Conservation (phyloP, 2,329 filamentous ascomycete genomes). For the Phoma sp. region DNA sequence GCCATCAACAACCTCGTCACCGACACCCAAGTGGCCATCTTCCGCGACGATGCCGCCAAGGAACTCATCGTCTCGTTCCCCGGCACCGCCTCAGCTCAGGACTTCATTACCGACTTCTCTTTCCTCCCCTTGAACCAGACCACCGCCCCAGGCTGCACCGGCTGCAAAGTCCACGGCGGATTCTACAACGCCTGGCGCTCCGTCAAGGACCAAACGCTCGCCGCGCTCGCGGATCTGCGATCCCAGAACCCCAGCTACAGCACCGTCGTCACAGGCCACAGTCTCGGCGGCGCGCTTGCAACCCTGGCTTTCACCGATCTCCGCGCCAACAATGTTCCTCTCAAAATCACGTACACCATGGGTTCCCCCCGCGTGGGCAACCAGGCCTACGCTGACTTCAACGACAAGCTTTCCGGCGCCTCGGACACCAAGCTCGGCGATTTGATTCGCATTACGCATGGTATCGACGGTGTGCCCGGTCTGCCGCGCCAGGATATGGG, state of each 20-base stretch:
- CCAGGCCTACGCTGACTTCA: constrained; percentile 57
- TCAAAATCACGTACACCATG: constrained; percentile 22
- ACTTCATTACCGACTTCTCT: constrained; percentile 20
- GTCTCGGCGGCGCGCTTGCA: constrained; percentile 68
- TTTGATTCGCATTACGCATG: constrained; percentile 70
- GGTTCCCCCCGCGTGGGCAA: constrained; percentile 71
- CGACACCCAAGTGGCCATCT: constrained; percentile 22
- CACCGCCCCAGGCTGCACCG: constrained; percentile 30
- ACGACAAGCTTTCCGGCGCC: constrained; percentile 49
- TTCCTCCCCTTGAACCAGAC: constrained; percentile 16
- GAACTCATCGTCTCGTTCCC: constrained; percentile 25
- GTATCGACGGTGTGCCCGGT: constrained; percentile 68
- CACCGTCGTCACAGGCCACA: constrained; percentile 67
- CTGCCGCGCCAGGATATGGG: constrained; percentile 65
- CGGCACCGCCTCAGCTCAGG: constrained; percentile 16
- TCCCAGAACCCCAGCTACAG: constrained; percentile 57
- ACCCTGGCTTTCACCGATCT: constrained; percentile 55
- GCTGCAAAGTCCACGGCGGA: constrained; percentile 62
- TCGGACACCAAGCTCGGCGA: constrained; percentile 54
- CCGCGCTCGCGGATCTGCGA: constrained; percentile 52
- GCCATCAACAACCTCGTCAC: constrained; percentile 12
- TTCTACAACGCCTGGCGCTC: constrained; percentile 64
- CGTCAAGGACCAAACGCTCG: constrained; percentile 50
- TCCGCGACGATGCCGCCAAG: constrained; percentile 15
- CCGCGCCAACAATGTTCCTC: constrained; percentile 7